phyloP scores from a whole-genome alignment of 2,329 filamentous ascomycete genomes.

The Whalleya microplaca region DNA sequence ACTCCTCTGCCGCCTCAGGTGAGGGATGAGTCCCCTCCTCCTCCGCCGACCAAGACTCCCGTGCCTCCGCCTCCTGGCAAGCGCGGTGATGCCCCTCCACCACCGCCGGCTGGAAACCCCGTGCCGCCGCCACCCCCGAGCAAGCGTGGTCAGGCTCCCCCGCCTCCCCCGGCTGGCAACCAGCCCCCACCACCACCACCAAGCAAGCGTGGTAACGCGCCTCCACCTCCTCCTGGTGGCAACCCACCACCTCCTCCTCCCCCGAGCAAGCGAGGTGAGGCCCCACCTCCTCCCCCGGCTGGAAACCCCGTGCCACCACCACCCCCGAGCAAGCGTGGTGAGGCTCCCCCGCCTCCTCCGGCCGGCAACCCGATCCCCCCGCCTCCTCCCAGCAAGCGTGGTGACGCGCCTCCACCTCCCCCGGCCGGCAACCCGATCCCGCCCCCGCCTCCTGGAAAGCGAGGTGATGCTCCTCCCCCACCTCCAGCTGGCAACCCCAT shows the following conservation, averaged over 20 bases:
- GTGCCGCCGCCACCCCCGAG: no score
- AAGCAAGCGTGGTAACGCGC: not conserved
- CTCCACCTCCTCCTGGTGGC: not conserved
- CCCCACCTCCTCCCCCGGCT: no score
- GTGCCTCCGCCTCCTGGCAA: no score
- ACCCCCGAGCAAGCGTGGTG: not conserved
- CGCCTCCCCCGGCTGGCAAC: not conserved
- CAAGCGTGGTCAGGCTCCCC: no score
- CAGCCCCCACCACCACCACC: no score
- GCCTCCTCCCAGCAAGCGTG: not conserved
- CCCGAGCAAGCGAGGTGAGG: not conserved
- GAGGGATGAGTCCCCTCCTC: no score
- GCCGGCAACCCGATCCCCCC: not conserved
- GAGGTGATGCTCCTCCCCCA: not conserved
- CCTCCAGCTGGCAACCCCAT: no score
- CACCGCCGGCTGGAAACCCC: no score
- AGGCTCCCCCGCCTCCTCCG: not conserved
- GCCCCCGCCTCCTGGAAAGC: not conserved
- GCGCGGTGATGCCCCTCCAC: no score
- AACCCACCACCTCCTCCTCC: not conserved
- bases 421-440: not conserved
- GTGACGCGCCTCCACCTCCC: not conserved
- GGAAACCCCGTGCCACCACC: not conserved
- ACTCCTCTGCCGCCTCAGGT: not conserved
- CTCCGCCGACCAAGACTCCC: no score